These are phyloP conservation scores for Tetraselmis chui DNA, from an alignment of 139 green algal species.

Conservation along the genomic window DNA sequence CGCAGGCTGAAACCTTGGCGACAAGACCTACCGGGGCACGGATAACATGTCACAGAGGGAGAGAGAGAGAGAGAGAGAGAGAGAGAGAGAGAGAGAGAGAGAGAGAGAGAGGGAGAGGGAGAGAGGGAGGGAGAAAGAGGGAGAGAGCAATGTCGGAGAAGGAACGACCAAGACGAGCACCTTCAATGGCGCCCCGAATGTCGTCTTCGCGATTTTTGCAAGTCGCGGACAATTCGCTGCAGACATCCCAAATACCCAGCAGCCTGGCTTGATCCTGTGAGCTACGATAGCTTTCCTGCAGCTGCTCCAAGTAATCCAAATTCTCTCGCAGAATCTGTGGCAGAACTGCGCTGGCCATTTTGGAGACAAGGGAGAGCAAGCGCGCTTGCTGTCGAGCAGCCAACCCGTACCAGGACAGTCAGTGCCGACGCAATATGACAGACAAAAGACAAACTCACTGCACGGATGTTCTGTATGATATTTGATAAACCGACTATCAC, in stretches of 20 bases:
- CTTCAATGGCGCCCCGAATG: background rate
- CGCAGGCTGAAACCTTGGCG: background rate
- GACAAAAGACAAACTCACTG: no score
- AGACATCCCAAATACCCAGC: background rate
- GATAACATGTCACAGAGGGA: background rate
- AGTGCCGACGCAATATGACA: no score
- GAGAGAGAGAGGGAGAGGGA: background rate
- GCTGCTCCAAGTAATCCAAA: background rate
- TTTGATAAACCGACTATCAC: no score
- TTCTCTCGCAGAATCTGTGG: background rate
- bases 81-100: background rate
- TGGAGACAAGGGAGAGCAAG: no score
- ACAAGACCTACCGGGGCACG: background rate
- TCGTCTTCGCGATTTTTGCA: background rate
- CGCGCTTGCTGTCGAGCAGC: no score
- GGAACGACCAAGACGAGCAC: background rate
- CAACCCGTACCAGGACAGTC: no score
- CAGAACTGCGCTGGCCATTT: background rate
- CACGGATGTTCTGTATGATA: no score
- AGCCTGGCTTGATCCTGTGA: background rate
- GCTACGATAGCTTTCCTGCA: background rate
- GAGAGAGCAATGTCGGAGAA: background rate
- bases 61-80: background rate
- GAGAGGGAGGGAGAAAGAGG: background rate
- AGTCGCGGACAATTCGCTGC: background rate